Base-by-base conservation (phyloP, 192 early-diverging fungal genomes). In the Linnemannia elongata region DNA sequence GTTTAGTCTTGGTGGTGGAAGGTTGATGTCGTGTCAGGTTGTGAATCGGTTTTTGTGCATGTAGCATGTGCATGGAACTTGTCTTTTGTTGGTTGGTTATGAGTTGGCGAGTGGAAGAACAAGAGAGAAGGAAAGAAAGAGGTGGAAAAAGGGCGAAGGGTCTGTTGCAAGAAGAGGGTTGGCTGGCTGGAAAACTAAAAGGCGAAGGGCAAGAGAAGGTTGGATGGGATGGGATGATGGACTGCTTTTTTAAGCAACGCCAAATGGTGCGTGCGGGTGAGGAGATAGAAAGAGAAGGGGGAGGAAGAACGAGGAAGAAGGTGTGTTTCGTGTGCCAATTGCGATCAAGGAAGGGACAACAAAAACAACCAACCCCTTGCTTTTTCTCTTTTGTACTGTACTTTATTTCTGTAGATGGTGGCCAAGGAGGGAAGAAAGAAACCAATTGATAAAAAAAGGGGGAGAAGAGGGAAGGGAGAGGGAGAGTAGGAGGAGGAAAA, bases 191-290 rank as follows among this genome's bases (percentile, higher is more conserved):
- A 24, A 8, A 60, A 60, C 22, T 10, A 60, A 60, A 60, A 60
- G 55, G 55, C 60, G 60, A 27, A 30, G 60, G 12, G 30, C 12
- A 10, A 2, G 33, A 66, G 60, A 33, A 20, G 15, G 20, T 18
- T 22, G 15, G 18, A 22, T 22, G 20, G 20, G 20, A 22, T 6
- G 17, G 20, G 49, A 52, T 52, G 49, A 52, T 52, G 49, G 60
- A 66, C 60, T 66, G 60, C 60, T 66, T 66, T 66, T 66, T 66
- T 30, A 66, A 66, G n/a, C 60, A 66, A 66, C 30, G 7, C 60
- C 60, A 4, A 35, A 66, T 66, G 60, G 60, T 66, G 27, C 10
- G 60, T 66, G 60, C 60, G 27, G n/a, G n/a, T n/a, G n/a, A n/a
- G n/a, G n/a, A n/a, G n/a, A n/a, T n/a, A n/a, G n/a, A n/a, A 10